These are phyloP conservation scores for Bacterosira constricta DNA, from an alignment of 108 stramenopile genomes.

Conservation along the genomic window DNA sequence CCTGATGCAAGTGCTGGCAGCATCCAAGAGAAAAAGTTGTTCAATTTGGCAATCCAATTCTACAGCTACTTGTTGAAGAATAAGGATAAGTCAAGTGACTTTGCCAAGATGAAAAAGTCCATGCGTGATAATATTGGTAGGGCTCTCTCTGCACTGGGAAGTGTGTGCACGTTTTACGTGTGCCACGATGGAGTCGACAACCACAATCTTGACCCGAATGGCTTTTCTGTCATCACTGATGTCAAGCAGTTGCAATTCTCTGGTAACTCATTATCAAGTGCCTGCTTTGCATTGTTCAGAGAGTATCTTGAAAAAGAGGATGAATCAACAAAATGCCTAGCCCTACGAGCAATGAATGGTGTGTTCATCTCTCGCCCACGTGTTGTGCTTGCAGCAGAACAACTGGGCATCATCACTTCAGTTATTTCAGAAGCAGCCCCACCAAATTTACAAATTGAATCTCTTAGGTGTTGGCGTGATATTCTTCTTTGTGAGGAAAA, in stretches of 20 bases:
- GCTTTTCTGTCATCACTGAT: constrained; percentile 19
- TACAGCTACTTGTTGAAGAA: constrained; percentile 73
- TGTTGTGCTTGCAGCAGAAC: constrained; percentile 73
- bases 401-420: constrained; percentile 60
- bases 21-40: constrained; percentile 49
- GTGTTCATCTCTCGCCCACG: constrained; percentile 82
- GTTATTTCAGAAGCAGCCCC: constrained; percentile 61
- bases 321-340: constrained; percentile 65
- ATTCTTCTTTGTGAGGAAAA: constrained; percentile 80
- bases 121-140: constrained; percentile 59
- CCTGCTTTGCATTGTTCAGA: constrained; percentile 68
- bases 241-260: constrained; percentile 19
- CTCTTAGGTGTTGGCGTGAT: constrained; percentile 77
- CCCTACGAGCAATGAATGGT: constrained; percentile 74
- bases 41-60: constrained; percentile 70
- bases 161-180: constrained; percentile 62
- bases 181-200: constrained; percentile 35
- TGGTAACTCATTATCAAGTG: constrained; percentile 34
- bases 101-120: constrained; percentile 41
- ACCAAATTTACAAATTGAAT: constrained; percentile 64
- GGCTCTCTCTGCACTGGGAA: constrained; percentile 75
- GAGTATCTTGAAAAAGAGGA: constrained; percentile 65
- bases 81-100: constrained; percentile 45
- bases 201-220: constrained; percentile 38
- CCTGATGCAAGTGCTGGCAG: constrained; percentile 38